Evolutionary conservation across 257 asterid genomes (phyloP).

Genomic region (Datura wrightii): DNA sequence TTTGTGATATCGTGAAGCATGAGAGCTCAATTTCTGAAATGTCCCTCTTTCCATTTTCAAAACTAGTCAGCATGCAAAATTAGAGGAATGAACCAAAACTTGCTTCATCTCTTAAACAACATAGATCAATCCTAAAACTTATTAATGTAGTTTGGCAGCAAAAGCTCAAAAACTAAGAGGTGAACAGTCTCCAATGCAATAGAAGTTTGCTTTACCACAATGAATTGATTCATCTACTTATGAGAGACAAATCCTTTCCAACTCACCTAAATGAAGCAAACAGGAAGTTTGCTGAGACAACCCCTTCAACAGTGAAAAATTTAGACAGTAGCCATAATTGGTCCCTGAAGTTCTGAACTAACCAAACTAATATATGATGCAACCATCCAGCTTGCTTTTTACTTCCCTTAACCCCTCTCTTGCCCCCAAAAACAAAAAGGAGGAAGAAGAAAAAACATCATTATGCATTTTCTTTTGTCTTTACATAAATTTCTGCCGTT

Average conservation of each 20-base stretch:
- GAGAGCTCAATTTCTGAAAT: not conserved
- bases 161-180: constrained; percentile 21
- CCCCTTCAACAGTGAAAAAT: constrained; percentile 5
- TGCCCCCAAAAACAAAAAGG: not conserved
- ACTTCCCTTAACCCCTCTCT: not conserved
- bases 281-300: not conserved
- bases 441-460: not conserved
- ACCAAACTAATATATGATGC: not conserved
- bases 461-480: not conserved
- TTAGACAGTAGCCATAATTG: constrained; percentile 18
- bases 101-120: not conserved
- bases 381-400: not conserved
- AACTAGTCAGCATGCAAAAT: constrained; percentile 1
- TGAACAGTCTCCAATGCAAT: not conserved
- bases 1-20: constrained; percentile 11
- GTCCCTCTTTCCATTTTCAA: not conserved
- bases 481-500: constrained; percentile 29
- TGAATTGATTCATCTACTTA: not conserved
- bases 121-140: not conserved
- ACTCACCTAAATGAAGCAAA: constrained; percentile 10
- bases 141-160: constrained; percentile 5
- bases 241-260: not conserved
- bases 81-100: constrained; percentile 7
- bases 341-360: not conserved
- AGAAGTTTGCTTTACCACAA: not conserved